These are phyloP conservation scores for Inga oerstediana DNA, from an alignment of 306 rosid species.

Conservation along the genomic window DNA sequence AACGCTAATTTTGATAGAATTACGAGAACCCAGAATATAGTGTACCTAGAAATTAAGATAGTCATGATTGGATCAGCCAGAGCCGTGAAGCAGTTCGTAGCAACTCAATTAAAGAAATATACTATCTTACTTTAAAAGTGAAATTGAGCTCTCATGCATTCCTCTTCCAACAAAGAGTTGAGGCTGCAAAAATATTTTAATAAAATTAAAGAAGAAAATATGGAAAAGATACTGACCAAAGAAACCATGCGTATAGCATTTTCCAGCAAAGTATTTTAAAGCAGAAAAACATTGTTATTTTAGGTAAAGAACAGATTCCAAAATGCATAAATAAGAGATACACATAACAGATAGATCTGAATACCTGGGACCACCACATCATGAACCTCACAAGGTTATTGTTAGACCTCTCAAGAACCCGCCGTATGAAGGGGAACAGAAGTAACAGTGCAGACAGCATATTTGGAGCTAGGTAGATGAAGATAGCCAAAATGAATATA, in stretches of 20 bases:
- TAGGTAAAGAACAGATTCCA: slow-evolving; percentile 11
- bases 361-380: slow-evolving; percentile 99
- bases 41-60: slow-evolving; percentile 67
- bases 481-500: no score
- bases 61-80: slow-evolving; percentile 37
- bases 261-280: slow-evolving; percentile 21
- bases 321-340: slow-evolving; percentile 5
- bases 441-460: slow-evolving; percentile 77
- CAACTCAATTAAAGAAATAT: slow-evolving; percentile 30
- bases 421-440: slow-evolving; percentile 79
- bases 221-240: slow-evolving; percentile 7
- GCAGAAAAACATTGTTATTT: slow-evolving; percentile 25
- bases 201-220: slow-evolving; percentile 14
- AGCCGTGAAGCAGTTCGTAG: slow-evolving; percentile 34
- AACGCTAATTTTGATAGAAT: slow-evolving; percentile 78
- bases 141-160: slow-evolving; percentile 89
- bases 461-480: slow-evolving; percentile 86
- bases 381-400: slow-evolving; percentile 52
- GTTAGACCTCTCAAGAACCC: slow-evolving; percentile 78
- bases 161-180: slow-evolving; percentile 98
- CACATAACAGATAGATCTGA: slow-evolving; percentile 29
- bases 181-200: slow-evolving; percentile 57
- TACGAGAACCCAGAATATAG: slow-evolving; percentile 83
- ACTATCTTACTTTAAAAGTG: slow-evolving; percentile 71
- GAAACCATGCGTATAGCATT: slow-evolving; percentile 7